Evolutionary conservation across 257 asterid genomes (phyloP).

Genomic region (Primulina huaijiensis): DNA sequence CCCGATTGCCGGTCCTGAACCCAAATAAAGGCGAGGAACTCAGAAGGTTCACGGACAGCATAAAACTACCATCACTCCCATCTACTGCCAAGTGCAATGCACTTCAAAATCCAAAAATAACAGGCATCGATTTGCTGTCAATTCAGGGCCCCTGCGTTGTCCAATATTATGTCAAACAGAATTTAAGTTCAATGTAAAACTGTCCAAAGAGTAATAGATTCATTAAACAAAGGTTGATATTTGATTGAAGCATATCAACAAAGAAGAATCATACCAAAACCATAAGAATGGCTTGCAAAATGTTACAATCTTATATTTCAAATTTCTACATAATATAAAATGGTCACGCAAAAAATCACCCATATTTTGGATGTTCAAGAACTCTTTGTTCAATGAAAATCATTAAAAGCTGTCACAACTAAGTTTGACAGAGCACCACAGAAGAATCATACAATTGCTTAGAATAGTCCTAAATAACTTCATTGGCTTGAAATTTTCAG

Average conservation of each 20-base stretch:
- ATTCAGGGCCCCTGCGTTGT: background rate
- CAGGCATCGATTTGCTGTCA: background rate
- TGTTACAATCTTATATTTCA: background rate
- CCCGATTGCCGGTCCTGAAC: background rate
- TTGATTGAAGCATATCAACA: background rate
- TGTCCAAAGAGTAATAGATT: background rate
- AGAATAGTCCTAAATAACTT: background rate
- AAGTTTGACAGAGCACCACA: background rate
- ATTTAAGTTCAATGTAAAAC: background rate
- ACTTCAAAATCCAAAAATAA: too few species aligned
- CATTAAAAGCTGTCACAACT: background rate
- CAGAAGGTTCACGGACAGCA: background rate
- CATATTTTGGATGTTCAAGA: background rate
- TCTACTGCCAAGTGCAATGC: background rate
- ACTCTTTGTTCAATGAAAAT: background rate
- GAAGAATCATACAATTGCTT: background rate
- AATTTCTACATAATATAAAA: too few species aligned
- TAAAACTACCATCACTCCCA: background rate
- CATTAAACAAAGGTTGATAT: background rate
- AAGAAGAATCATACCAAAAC: background rate
- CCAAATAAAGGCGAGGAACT: background rate
- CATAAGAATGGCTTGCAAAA: background rate
- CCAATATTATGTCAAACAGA: background rate
- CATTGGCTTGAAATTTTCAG: slow-evolving; percentile 4
- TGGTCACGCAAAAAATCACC: background rate